These are phyloP conservation scores for Polytrichum formosum DNA, from an alignment of 225 moss, liverwort and hornwort genomes.

Conservation along the genomic window DNA sequence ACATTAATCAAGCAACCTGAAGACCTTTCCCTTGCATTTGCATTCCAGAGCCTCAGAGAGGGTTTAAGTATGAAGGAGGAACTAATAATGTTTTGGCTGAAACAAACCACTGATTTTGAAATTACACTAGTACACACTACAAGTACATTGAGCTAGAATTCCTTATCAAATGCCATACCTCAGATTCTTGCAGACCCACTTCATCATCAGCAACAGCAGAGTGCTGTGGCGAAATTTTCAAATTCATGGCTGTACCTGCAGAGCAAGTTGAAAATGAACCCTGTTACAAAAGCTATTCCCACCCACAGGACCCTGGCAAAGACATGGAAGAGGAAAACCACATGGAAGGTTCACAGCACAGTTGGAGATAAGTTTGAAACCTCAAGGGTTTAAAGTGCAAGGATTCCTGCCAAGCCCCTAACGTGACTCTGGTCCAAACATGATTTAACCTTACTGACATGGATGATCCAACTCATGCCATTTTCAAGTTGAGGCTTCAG, in stretches of 20 bases:
- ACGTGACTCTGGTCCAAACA: no score
- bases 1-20: no score
- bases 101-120: not conserved
- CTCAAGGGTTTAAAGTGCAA: no score
- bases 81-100: not conserved
- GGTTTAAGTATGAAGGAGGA: not conserved
- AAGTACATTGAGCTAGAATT: no score
- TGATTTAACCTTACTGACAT: no score
- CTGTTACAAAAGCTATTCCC: not conserved
- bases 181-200: slow-evolving; percentile 7
- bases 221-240: not conserved
- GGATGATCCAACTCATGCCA: no score
- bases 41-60: not conserved
- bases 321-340: not conserved
- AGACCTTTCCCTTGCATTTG: not conserved
- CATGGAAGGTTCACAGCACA: not conserved
- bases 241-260: not conserved
- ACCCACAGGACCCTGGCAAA: not conserved
- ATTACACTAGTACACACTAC: not conserved
- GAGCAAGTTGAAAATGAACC: not conserved
- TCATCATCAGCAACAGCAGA: not conserved
- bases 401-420: not conserved
- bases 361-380: not conserved
- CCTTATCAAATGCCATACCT: slow-evolving; percentile 1
- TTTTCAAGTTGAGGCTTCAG: no score